Evolutionary conservation across 2,329 filamentous ascomycete species (phyloP), one percentile per base, ranked within the genome.

Genomic region (Colletotrichum navitas): DNA sequence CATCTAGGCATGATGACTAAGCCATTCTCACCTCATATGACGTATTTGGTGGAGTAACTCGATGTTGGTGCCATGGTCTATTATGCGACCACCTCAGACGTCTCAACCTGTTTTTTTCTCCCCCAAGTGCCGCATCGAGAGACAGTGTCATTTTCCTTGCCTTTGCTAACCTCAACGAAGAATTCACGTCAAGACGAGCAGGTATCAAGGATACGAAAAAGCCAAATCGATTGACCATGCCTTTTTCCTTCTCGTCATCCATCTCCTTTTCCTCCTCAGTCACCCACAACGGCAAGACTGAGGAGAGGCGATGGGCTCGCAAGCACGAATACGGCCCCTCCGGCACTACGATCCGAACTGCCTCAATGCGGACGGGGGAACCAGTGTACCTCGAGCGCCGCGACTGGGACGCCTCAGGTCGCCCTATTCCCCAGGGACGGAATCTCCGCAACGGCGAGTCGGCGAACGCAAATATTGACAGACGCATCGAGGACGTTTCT

Each of bases 201-300:
- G 7, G 21, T 45, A 10, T 24, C n/a, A 24, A 47, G n/a, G 24
- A 10, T 21, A 24, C 10, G 6, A 45, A 2, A 29, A 41, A 12
- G 4, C 1, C 34, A 10, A 24, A 43, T 8, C 1, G 18, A 34
- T 7, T 11, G 5, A 26, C 36, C 12, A 68, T 68, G 65, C 59
- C 65, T 18, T 68, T 68, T 11, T 68, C 36, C n/a, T 59, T 61
- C 52, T 49, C 68, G 5, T 63, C 68, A 0, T 68, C 47, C n/a
- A n/a, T 71, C 0, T 71, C 68, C 54, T 63, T 71, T 39, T 71
- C 65, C 45, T 68, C 68, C 5, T 63, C 68, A 14, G 5, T 68
- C 45, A 63, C 43, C 24, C 12, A 8, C n/a, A 71, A 71, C 65
- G 68, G 68, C 59, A 68, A 63, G 60, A 60, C 47, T 5, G 39